A percentile compares a stretch with the other conserved stretches of the same genome.
These are phyloP conservation scores for Buddleja alternifolia DNA, from an alignment of 257 asterid genomes.

Conservation along the genomic window DNA sequence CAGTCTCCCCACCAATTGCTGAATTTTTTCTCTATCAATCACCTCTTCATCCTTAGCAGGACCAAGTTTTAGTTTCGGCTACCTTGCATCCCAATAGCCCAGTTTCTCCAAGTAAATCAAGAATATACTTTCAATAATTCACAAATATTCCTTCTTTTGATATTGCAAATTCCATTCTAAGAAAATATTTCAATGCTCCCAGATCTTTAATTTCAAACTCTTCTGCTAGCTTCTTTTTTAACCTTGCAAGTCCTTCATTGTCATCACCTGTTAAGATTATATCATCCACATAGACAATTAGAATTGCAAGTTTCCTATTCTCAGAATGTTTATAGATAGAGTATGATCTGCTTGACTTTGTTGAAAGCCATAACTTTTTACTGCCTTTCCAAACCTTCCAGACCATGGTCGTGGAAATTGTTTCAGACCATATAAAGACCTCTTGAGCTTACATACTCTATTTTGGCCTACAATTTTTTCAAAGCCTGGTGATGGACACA, in stretches of 20 bases:
- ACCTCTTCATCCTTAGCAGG: too few species aligned
- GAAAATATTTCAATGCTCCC: background rate
- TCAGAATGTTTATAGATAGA: background rate
- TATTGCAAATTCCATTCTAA: background rate
- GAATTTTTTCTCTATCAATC: too few species aligned
- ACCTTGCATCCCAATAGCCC: too few species aligned
- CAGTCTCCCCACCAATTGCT: too few species aligned
- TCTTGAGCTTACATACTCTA: too few species aligned
- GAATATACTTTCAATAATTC: background rate
- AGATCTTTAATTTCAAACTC: background rate
- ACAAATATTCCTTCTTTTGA: background rate
- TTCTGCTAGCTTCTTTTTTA: background rate
- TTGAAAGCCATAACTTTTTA: background rate
- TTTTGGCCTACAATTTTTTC: too few species aligned
- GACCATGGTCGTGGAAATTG: background rate
- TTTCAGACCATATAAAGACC: background rate
- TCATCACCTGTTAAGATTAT: background rate
- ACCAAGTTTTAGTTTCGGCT: too few species aligned
- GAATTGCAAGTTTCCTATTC: background rate
- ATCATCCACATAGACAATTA: constrained; percentile 1
- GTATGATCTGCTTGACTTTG: background rate
- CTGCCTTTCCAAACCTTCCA: background rate
- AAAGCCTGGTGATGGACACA: too few species aligned
- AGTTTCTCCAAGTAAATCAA: too few species aligned
- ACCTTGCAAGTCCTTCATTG: background rate